A percentile compares a stretch with the other conserved stretches of the same genome.
phyloP scores from a whole-genome alignment of 257 asterid genomes.

The Jacaranda mimosifolia region DNA sequence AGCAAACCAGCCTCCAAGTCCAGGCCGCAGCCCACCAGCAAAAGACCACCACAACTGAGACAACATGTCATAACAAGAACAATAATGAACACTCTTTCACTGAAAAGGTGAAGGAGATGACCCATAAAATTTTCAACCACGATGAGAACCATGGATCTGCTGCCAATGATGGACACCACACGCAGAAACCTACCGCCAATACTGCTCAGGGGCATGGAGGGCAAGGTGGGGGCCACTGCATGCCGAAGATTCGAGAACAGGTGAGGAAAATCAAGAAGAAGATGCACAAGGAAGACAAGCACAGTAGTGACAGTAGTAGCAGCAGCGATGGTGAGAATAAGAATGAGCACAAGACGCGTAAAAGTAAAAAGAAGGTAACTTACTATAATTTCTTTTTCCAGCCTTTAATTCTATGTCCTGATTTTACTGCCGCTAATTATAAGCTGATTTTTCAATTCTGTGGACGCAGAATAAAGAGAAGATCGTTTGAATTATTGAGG shows the following conservation, averaged over 20 bases:
- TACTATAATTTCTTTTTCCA: too few species aligned
- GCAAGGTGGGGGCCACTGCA: constrained; percentile 25
- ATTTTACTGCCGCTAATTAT: too few species aligned
- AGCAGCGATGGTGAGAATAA: background rate
- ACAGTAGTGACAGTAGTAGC: background rate
- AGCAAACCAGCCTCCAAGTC: constrained; percentile 15
- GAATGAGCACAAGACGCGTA: too few species aligned
- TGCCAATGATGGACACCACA: too few species aligned
- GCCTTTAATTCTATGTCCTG: too few species aligned
- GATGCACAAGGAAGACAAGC: constrained; percentile 11
- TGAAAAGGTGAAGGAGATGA: constrained; percentile 45
- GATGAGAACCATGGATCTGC: background rate
- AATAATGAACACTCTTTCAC: constrained; percentile 15
- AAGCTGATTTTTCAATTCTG: background rate
- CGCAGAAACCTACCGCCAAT: too few species aligned
- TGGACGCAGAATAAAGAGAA: constrained; percentile 4
- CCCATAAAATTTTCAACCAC: background rate
- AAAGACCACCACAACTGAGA: background rate
- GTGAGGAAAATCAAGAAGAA: constrained; percentile 12
- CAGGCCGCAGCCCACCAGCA: background rate
- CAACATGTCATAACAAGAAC: constrained; percentile 10
- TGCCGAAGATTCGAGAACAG: constrained; percentile 7
- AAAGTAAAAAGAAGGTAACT: background rate
- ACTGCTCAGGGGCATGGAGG: background rate
- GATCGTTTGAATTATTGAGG: background rate